phyloP scores from a whole-genome alignment of 305 asterid genomes.

The Stenogyne calaminthoides region DNA sequence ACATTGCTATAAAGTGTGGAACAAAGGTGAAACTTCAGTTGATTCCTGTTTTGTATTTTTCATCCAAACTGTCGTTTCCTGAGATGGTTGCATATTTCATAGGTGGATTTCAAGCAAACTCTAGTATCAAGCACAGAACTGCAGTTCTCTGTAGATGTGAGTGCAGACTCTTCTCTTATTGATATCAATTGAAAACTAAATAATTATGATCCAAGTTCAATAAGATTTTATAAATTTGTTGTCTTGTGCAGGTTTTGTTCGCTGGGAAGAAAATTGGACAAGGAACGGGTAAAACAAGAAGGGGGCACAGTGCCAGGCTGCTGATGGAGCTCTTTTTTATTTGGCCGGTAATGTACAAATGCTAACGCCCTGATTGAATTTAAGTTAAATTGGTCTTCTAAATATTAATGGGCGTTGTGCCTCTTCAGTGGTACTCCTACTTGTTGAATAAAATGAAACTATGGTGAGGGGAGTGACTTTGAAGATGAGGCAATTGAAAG shows the following conservation, averaged over 20 bases:
- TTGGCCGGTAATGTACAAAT: conserved; percentile 68
- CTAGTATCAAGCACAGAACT: conserved; percentile 55
- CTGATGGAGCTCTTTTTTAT: conserved; percentile 73
- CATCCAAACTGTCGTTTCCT: conserved; percentile 25
- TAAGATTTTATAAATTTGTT: conserved; percentile 23
- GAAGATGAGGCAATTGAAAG: too few species aligned
- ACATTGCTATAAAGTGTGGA: conserved; percentile 91
- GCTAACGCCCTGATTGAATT: conserved; percentile 8
- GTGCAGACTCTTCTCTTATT: conserved; percentile 17
- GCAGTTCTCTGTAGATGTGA: conserved; percentile 82
- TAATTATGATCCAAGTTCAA: neutral
- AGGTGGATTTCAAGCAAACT: conserved; percentile 82
- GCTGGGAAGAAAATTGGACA: conserved; percentile 88
- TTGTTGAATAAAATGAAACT: too few species aligned
- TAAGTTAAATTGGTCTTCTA: too few species aligned
- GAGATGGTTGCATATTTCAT: conserved; percentile 39
- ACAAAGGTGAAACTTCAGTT: conserved; percentile 56
- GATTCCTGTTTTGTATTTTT: neutral
- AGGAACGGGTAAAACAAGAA: conserved; percentile 83
- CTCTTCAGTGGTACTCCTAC: too few species aligned
- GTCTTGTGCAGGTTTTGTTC: conserved; percentile 66
- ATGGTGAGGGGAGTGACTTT: too few species aligned
- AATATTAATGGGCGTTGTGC: too few species aligned
- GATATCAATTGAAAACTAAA: conserved; percentile 13
- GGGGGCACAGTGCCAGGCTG: conserved; percentile 84